A percentile compares a stretch with the other conserved stretches of the same genome.
These are phyloP conservation scores for Cyclotella sp. DNA, from an alignment of 108 stramenopile genomes.

Conservation along the genomic window DNA sequence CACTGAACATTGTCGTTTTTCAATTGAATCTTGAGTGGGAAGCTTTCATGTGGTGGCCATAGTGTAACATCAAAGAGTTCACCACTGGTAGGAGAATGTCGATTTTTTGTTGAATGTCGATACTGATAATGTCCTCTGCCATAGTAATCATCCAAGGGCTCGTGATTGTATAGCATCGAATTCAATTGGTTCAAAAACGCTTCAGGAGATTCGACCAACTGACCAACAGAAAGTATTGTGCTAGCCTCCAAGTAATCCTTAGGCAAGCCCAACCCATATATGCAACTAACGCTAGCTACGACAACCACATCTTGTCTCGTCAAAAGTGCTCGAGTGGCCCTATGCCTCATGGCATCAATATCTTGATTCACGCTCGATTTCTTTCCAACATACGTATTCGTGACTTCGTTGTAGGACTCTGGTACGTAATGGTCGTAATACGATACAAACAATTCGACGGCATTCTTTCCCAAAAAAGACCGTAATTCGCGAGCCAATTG, in stretches of 20 bases:
- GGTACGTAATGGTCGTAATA: conserved; percentile 83
- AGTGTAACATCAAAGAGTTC: conserved; percentile 16
- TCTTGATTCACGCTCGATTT: conserved; percentile 71
- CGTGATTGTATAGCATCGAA: neutral
- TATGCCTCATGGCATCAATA: conserved; percentile 74
- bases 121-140: neutral
- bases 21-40: conserved; percentile 45
- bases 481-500: conserved; percentile 79
- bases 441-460: conserved; percentile 76
- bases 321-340: conserved; percentile 71
- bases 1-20: neutral
- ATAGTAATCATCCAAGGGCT: neutral
- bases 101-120: no score
- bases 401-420: conserved; percentile 64
- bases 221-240: neutral
- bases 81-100: no score
- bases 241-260: conserved; percentile 1
- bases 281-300: conserved; percentile 80
- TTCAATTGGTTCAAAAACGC: neutral
- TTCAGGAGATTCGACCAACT: neutral
- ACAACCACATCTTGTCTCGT: conserved; percentile 74
- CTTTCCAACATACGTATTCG: conserved; percentile 74
- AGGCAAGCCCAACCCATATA: conserved; percentile 75
- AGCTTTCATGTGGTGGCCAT: conserved; percentile 66
- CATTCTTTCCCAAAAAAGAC: conserved; percentile 58